Evolutionary conservation across 345 rosid species (phyloP), one percentile per base, ranked within the genome.

Genomic region (Acer saccharum): DNA sequence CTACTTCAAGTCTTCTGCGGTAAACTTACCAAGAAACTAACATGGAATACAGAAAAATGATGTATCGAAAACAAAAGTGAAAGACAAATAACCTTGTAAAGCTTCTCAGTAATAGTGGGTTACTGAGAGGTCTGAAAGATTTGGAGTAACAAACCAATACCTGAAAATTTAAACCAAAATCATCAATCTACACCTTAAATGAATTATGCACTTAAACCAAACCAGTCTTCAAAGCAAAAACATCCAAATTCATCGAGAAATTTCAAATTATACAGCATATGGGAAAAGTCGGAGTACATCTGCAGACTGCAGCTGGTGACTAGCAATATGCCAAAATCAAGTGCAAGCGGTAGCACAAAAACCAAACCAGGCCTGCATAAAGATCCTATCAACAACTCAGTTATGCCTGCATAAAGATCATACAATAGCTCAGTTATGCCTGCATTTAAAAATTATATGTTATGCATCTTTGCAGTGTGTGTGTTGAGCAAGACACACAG

Each of bases 281-380:
- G 48, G 63, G 13, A 68, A 65, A 65, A 58, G 80, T 69, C 21
- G 1, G 20, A 57, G 84, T 92, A 92, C 97, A 95, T 91, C 84
- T 92, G 99, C 52, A 95, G 88, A 97, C 84, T 92, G 99, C 52
- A 95, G 88, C 98, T 95, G 93, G 78, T 95, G 99, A 82, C 98
- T 93, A 71, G 86, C 90, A 69, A 95, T 91, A 87, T 93, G 71
- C 85, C 90, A 69, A 95, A 90, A 87, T 95, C 98, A 25, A 95
- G 80, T 29, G 99, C 96, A 74, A 95, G 93, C 77, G 93, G 80
- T 67, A 92, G 91, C 83, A 93, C 79, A 81, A 92, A 95, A 71
- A 80, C 85, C 87, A 95, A 87, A 78, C 99, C 94, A 80, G 98
- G 98, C 89, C 99, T 93, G 88, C 82, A 74, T 43, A 66, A 77